Percentiles rank a stretch among this genome's conserved stretches.
Conservation (phyloP, 306 rosid genomes). For the Acmispon strigosus region DNA sequence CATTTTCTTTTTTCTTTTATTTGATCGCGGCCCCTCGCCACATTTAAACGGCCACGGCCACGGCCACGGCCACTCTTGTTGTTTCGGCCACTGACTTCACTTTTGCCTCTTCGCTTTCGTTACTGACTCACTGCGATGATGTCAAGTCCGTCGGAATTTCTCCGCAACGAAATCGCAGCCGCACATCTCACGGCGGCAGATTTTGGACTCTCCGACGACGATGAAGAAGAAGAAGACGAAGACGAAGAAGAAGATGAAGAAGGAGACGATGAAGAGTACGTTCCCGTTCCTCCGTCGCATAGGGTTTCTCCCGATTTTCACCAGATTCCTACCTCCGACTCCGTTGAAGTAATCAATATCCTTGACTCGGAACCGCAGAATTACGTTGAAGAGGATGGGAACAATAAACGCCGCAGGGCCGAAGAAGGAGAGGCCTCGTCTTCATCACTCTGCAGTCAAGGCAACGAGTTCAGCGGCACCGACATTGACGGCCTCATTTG, state of each 20-base stretch:
- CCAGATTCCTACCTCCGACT: neutral
- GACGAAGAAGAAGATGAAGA: neutral
- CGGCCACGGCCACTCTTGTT: too few species aligned
- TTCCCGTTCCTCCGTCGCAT: conserved; percentile 7
- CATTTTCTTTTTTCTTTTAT: too few species aligned
- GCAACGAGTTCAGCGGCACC: conserved; percentile 36
- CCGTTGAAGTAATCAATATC: conserved; percentile 1
- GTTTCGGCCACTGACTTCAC: too few species aligned
- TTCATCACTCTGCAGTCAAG: conserved; percentile 41
- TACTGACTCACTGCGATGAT: too few species aligned
- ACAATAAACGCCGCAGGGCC: conserved; percentile 55
- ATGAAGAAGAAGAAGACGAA: conserved; percentile 9
- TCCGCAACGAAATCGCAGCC: too few species aligned
- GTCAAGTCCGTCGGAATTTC: too few species aligned
- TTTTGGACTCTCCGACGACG: neutral
- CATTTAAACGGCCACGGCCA: too few species aligned
- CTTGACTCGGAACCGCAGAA: conserved; percentile 4
- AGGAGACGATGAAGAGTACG: conserved; percentile 12
- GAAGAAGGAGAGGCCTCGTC: conserved; percentile 42
- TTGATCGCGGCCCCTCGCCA: too few species aligned
- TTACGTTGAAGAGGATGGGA: conserved; percentile 30
- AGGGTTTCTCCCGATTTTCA: conserved; percentile 25
- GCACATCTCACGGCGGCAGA: neutral
- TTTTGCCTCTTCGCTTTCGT: too few species aligned
- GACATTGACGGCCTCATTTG: conserved; percentile 65